These are phyloP conservation scores for Rhododendron kiyosumense DNA, from an alignment of 148 eudicot species.

Conservation along the genomic window DNA sequence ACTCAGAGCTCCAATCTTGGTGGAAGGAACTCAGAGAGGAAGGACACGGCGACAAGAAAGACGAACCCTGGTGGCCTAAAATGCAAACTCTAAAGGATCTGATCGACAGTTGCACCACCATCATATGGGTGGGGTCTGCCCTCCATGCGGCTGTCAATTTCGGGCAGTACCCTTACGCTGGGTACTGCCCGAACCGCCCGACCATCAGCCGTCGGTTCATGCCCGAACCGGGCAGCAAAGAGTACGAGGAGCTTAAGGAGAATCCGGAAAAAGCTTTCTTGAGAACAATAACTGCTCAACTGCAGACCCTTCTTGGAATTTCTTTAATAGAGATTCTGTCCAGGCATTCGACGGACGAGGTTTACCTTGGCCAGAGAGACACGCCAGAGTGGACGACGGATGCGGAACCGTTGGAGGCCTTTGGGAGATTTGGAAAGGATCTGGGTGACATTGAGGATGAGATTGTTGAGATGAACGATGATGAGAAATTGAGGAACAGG, in stretches of 20 bases:
- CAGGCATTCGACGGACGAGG: conserved; percentile 33
- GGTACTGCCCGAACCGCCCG: conserved; percentile 35
- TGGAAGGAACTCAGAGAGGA: conserved; percentile 28
- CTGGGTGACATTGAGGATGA: conserved; percentile 19
- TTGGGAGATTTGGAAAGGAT: conserved; percentile 18
- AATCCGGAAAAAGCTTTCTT: conserved; percentile 25
- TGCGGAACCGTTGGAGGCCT: conserved; percentile 9
- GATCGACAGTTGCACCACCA: conserved; percentile 22
- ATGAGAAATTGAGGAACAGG: conserved; percentile 22
- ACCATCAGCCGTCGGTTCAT: conserved; percentile 25
- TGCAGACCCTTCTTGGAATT: conserved; percentile 23
- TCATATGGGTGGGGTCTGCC: conserved; percentile 32
- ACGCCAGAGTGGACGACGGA: conserved; percentile 25
- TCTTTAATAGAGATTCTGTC: conserved; percentile 28
- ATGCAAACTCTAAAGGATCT: conserved; percentile 22
- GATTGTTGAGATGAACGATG: conserved; percentile 15
- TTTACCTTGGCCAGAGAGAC: conserved; percentile 34
- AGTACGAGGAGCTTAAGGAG: conserved; percentile 19
- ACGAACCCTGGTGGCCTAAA: conserved; percentile 40
- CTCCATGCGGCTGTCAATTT: conserved; percentile 38
- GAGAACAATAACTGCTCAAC: conserved; percentile 22
- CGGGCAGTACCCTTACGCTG: conserved; percentile 34
- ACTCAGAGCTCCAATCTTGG: conserved; percentile 32
- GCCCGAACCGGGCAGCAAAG: conserved; percentile 28
- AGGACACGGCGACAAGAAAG: conserved; percentile 36